Evolutionary conservation across 106 monocot species (phyloP).

Genomic region (Posidonia australis): DNA sequence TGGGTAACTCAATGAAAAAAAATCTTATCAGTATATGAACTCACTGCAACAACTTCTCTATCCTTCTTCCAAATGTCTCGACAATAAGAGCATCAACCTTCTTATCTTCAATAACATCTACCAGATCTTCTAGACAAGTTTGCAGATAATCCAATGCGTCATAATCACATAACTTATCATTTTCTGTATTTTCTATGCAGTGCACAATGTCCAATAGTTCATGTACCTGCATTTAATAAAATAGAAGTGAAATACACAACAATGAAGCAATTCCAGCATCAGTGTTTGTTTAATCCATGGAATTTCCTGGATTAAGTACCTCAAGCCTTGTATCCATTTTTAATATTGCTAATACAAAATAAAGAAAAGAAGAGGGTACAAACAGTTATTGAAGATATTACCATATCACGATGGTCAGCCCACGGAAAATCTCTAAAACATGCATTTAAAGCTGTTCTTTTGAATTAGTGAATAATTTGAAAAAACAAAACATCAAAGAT

Average conservation of each 20-base stretch:
- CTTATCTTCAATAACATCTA: slow-evolving; percentile 58
- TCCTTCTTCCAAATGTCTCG: slow-evolving; percentile 87
- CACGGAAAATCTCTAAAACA: too few relatives aligned
- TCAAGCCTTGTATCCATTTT: too few relatives aligned
- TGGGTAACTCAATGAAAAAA: neutral
- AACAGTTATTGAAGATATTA: too few relatives aligned
- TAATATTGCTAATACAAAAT: too few relatives aligned
- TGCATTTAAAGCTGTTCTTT: too few relatives aligned
- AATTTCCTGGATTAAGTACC: too few relatives aligned
- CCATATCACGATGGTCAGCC: too few relatives aligned
- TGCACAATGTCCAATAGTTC: slow-evolving; percentile 55
- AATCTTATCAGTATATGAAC: slow-evolving; percentile 9
- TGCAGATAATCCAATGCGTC: slow-evolving; percentile 64
- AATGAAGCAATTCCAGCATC: too few relatives aligned
- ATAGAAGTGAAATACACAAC: neutral
- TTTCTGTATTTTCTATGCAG: slow-evolving; percentile 29
- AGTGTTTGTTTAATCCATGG: too few relatives aligned
- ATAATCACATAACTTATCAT: slow-evolving; percentile 32
- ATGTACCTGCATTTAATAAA: slow-evolving; percentile 43
- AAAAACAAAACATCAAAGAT: too few relatives aligned
- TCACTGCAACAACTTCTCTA: slow-evolving; percentile 82
- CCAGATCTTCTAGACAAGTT: slow-evolving; percentile 59
- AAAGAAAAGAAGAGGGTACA: too few relatives aligned
- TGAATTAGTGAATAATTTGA: too few relatives aligned
- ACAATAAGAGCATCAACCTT: slow-evolving; percentile 83